A percentile compares a stretch with the other conserved stretches of the same genome.
Conservation (phyloP, 352 stramenopile species). For the Globisporangium uncinulatum region DNA sequence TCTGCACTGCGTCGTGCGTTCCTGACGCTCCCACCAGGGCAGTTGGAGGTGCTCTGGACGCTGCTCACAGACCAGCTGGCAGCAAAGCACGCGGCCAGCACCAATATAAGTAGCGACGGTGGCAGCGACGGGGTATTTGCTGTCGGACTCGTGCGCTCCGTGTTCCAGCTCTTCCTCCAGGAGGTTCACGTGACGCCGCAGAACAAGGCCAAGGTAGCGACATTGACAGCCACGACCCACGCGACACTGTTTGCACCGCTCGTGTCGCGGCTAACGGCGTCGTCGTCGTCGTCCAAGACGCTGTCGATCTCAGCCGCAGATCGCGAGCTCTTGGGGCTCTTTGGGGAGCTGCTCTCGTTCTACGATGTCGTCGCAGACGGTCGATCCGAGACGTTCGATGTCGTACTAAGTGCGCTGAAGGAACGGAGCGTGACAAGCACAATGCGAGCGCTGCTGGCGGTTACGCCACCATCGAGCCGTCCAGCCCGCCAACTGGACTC, state of each 20-base stretch:
- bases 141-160: slow-evolving; percentile 53
- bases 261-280: slow-evolving; percentile 10
- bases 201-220: slow-evolving; percentile 54
- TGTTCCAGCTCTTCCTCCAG: slow-evolving; percentile 73
- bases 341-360: slow-evolving; percentile 73
- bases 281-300: slow-evolving; percentile 6
- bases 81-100: slow-evolving; percentile 15
- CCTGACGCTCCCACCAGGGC: slow-evolving; percentile 62
- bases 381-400: slow-evolving; percentile 38
- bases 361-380: slow-evolving; percentile 42
- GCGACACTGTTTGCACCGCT: slow-evolving; percentile 43
- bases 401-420: slow-evolving; percentile 37
- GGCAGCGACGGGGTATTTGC: slow-evolving; percentile 6
- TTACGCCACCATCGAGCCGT: slow-evolving; percentile 6
- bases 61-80: slow-evolving; percentile 49
- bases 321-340: slow-evolving; percentile 61
- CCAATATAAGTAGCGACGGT: slow-evolving; percentile 2
- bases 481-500: slow-evolving; percentile 14
- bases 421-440: slow-evolving; percentile 23
- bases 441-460: slow-evolving; percentile 36
- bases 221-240: slow-evolving; percentile 44
- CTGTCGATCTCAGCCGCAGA: slow-evolving; percentile 32
- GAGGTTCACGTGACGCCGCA: slow-evolving; percentile 78
- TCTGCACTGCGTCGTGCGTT: slow-evolving; percentile 57
- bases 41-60: slow-evolving; percentile 73